Percentiles rank a stretch among this genome's conserved stretches.
These are phyloP conservation scores for Petunia secreta DNA, from an alignment of 257 asterid genomes.

Conservation along the genomic window DNA sequence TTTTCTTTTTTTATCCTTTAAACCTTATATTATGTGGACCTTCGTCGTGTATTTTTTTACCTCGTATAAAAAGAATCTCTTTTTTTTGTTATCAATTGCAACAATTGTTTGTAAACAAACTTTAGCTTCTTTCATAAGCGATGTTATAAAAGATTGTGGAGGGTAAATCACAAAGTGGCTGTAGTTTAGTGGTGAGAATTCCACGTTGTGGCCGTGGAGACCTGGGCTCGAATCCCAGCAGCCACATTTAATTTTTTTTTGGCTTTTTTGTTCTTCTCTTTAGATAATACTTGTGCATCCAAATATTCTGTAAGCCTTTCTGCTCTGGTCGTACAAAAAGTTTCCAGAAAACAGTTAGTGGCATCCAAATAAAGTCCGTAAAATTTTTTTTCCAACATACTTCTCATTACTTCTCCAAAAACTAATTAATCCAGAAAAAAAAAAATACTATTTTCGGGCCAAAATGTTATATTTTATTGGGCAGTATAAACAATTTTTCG, in stretches of 20 bases:
- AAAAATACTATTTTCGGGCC: not conserved
- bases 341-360: not conserved
- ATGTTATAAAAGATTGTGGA: no score
- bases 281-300: no score
- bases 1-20: not conserved
- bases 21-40: not conserved
- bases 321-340: no score
- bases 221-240: constrained; percentile 99
- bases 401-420: not conserved
- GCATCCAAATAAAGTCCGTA: not conserved
- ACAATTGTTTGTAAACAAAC: not conserved
- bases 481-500: not conserved
- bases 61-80: not conserved
- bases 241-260: no score
- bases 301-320: no score
- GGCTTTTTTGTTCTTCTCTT: no score
- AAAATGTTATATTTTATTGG: not conserved
- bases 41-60: not conserved
- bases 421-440: not conserved
- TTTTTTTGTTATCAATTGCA: not conserved
- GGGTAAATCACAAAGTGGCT: no score
- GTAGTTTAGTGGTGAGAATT: constrained; percentile 63
- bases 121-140: no score
- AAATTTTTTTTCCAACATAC: no score
- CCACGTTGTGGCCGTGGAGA: constrained; percentile 99